Conservation (phyloP, 169 alveolate genomes). For the Amoebophrya sp. region DNA sequence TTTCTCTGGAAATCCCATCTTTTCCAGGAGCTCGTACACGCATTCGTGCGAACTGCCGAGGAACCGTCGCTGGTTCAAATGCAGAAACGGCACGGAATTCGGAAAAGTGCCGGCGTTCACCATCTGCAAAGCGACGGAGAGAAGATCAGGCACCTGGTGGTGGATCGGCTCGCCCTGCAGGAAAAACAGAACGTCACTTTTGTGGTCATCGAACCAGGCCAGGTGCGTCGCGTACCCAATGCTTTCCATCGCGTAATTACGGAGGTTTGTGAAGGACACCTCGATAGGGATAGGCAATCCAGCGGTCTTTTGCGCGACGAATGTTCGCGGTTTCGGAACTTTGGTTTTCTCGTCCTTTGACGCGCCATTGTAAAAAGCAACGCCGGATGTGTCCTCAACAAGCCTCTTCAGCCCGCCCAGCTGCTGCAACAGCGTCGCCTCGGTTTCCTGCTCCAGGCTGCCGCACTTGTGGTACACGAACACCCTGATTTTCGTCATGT, state of each 20-base stretch:
- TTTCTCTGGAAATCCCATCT: not conserved
- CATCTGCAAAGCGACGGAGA: not conserved
- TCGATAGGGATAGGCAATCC: not conserved
- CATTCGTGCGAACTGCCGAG: not conserved
- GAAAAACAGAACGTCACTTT: not conserved
- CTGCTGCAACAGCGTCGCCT: not conserved
- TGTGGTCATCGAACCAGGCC: not conserved
- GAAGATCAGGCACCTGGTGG: not conserved
- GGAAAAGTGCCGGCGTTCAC: not conserved
- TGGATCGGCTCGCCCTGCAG: not conserved
- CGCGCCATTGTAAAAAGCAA: not conserved
- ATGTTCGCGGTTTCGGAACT: not conserved
- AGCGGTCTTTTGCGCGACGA: not conserved
- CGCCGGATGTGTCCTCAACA: not conserved
- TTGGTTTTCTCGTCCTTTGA: not conserved
- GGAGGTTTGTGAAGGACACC: not conserved
- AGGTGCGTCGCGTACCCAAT: not conserved
- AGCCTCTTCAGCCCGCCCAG: not conserved
- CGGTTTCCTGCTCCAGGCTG: not conserved
- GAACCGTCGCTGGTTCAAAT: not conserved
- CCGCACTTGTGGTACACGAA: not conserved
- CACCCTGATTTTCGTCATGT: not conserved
- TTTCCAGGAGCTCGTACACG: not conserved
- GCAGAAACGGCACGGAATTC: not conserved
- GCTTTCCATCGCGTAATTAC: not conserved